These are phyloP conservation scores for Ceratobasidium sp. DNA, from an alignment of 1,284 basidiomycete species.

Conservation along the genomic window DNA sequence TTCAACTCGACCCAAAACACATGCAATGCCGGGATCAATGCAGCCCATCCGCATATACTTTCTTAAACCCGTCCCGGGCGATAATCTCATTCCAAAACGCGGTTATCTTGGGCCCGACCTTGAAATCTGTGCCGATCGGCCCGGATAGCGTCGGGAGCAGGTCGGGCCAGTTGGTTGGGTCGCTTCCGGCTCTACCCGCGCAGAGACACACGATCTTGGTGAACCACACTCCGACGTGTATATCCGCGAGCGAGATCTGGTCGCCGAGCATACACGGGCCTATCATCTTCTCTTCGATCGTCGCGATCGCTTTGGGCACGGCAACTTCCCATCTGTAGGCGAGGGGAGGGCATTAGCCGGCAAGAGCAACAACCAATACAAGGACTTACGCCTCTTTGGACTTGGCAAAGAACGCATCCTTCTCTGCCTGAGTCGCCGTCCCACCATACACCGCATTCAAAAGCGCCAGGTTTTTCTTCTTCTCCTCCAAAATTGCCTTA, in stretches of 20 bases:
- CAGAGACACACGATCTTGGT: constrained; percentile 68
- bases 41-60: constrained; percentile 50
- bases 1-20: neutral
- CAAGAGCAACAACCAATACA: neutral
- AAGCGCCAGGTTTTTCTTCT: constrained; percentile 53
- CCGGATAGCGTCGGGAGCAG: constrained; percentile 44
- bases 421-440: constrained; percentile 46
- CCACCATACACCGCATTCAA: constrained; percentile 54
- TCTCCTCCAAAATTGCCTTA: constrained; percentile 58
- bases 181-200: constrained; percentile 60
- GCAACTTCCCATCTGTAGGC: constrained; percentile 42
- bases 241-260: constrained; percentile 81
- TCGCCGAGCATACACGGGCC: constrained; percentile 57
- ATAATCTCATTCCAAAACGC: constrained; percentile 57
- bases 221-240: constrained; percentile 84
- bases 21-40: constrained; percentile 7
- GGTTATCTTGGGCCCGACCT: constrained; percentile 54
- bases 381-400: constrained; percentile 51
- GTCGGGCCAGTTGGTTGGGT: constrained; percentile 52
- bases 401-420: constrained; percentile 55
- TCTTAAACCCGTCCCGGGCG: constrained; percentile 56
- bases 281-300: constrained; percentile 51
- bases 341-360: neutral
- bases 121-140: constrained; percentile 38
- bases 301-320: constrained; percentile 53